Percentiles rank a stretch among this genome's conserved stretches.
phyloP scores from a whole-genome alignment of 345 rosid genomes.

The Trapa bicornis region DNA sequence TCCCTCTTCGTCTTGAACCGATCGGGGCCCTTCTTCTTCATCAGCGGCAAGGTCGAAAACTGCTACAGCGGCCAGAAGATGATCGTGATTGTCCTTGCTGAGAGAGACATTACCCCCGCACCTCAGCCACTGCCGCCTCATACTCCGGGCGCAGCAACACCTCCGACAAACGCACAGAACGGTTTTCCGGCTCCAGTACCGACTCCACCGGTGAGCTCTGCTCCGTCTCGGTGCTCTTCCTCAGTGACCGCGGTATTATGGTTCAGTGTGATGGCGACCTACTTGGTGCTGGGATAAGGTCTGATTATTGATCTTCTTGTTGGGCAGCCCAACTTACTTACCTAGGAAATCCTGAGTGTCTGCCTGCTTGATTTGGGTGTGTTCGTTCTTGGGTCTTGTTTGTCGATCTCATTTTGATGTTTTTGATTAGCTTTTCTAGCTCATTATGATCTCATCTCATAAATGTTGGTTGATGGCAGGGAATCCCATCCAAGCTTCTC shows the following conservation, averaged over 20 bases:
- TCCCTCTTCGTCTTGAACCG: constrained; percentile 45
- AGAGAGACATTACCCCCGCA: constrained; percentile 15
- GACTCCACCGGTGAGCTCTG: constrained; percentile 7
- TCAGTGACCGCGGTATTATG: not conserved
- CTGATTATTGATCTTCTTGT: not conserved
- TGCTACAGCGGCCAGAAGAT: constrained; percentile 64
- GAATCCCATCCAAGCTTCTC: too few species aligned
- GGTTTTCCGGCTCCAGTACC: constrained; percentile 2
- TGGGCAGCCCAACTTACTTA: too few species aligned
- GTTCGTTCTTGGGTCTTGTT: too few species aligned
- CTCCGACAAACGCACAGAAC: not conserved
- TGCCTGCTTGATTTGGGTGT: too few species aligned
- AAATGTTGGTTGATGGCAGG: too few species aligned
- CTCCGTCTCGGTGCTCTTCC: not conserved
- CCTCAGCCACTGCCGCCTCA: constrained; percentile 11
- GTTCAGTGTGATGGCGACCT: not conserved
- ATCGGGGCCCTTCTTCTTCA: constrained; percentile 77
- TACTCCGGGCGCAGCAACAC: not conserved
- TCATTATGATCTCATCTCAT: too few species aligned
- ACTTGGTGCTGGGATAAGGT: not conserved
- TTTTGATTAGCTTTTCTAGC: too few species aligned
- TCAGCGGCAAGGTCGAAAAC: constrained; percentile 46
- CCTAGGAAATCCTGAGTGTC: too few species aligned
- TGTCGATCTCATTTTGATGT: too few species aligned
- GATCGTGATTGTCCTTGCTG: constrained; percentile 48